Percentiles rank a stretch among this genome's conserved stretches.
These are phyloP conservation scores for Zymoseptoria brevis DNA, from an alignment of 2,329 filamentous ascomycete species.

Conservation along the genomic window DNA sequence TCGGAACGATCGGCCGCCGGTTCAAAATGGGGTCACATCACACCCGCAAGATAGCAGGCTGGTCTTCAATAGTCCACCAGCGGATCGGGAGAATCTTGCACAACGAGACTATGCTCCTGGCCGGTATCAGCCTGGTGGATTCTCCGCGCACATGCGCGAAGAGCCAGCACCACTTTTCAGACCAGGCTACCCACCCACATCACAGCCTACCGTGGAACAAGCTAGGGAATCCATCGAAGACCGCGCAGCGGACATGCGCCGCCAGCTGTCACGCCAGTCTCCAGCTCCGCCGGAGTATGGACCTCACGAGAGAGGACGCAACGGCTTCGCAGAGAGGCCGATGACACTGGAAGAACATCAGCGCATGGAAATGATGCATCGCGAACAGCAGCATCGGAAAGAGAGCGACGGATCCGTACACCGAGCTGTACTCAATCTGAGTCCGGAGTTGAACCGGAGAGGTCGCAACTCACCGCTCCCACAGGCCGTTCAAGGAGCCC, in stretches of 20 bases:
- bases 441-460: constrained; percentile 66
- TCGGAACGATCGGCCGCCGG: constrained; percentile 18
- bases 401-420: constrained; percentile 33
- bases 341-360: constrained; percentile 30
- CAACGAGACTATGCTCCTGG: constrained; percentile 2
- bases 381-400: constrained; percentile 36
- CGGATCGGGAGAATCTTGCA: constrained; percentile 18
- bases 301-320: constrained; percentile 16
- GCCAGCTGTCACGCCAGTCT: constrained; percentile 22
- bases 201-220: constrained; percentile 19
- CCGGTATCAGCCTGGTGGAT: constrained; percentile 19
- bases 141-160: constrained; percentile 24
- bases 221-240: constrained; percentile 27
- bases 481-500: constrained; percentile 87
- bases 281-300: constrained; percentile 19
- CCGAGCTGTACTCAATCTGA: constrained; percentile 64
- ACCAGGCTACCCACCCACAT: constrained; percentile 20
- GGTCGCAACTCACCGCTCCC: constrained; percentile 82
- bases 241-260: constrained; percentile 20
- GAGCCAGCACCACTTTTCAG: constrained; percentile 25
- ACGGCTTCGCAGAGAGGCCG: constrained; percentile 32
- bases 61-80: constrained; percentile 22
- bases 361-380: constrained; percentile 44
- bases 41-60: constrained; percentile 19
- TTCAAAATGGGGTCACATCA: constrained; percentile 23